phyloP scores from a whole-genome alignment of 805 yeast species.

The Metschnikowia lunata region DNA sequence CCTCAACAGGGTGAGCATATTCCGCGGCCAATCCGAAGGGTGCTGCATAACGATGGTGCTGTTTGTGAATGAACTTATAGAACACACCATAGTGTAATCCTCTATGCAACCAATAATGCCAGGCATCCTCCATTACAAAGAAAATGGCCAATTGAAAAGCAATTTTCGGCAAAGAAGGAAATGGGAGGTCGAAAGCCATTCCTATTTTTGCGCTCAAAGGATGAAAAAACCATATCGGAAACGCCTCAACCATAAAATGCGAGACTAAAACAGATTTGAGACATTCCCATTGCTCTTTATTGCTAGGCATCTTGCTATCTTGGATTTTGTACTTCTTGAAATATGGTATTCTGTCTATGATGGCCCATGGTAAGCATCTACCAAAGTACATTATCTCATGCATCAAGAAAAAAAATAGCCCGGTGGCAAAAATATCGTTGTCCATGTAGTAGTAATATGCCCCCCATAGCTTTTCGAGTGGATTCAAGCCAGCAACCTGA shows the following conservation, averaged over 20 bases:
- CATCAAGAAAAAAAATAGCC: slow-evolving; percentile 70
- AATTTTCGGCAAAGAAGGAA: slow-evolving; percentile 64
- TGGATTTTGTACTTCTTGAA: slow-evolving; percentile 88
- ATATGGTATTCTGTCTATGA: slow-evolving; percentile 79
- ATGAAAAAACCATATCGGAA: slow-evolving; percentile 97
- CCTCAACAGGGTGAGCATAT: slow-evolving; percentile 96
- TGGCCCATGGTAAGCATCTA: slow-evolving; percentile 87
- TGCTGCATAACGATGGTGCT: slow-evolving; percentile 96
- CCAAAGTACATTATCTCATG: slow-evolving; percentile 92
- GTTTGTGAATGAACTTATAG: slow-evolving; percentile 92
- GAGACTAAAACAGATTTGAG: slow-evolving; percentile 76
- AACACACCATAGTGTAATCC: slow-evolving; percentile 82
- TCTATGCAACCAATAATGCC: slow-evolving; percentile 98
- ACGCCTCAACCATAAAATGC: slow-evolving; percentile 88
- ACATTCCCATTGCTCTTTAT: slow-evolving; percentile 90
- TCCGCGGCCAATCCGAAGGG: slow-evolving; percentile 97
- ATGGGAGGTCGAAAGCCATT: slow-evolving; percentile 75
- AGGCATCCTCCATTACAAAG: slow-evolving; percentile 84
- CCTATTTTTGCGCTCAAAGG: slow-evolving; percentile 83
- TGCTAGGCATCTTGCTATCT: slow-evolving; percentile 74
- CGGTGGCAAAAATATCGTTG: slow-evolving; percentile 91
- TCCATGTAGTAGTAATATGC: slow-evolving; percentile 78
- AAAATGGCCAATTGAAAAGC: slow-evolving; percentile 65
- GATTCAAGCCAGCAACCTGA: slow-evolving; percentile 27
- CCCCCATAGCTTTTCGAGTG: slow-evolving; percentile 78